Evolutionary conservation across 1,139 yeast genomes (phyloP).

Genomic region (Suhomyces choctaworum): DNA sequence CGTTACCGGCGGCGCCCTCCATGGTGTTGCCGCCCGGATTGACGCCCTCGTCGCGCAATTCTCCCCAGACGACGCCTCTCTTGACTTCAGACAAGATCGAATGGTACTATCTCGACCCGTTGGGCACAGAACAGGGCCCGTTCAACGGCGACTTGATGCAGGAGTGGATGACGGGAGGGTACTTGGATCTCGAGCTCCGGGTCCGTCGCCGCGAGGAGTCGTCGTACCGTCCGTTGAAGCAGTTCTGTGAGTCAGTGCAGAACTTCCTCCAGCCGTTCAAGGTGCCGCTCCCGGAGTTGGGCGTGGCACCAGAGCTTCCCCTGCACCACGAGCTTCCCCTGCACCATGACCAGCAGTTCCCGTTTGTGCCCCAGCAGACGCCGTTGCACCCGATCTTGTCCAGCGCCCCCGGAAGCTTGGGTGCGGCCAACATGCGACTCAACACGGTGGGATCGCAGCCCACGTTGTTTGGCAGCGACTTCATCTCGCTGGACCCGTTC

Average conservation of each 20-base stretch:
- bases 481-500: constrained; percentile 30
- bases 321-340: too few relatives aligned
- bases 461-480: constrained; percentile 30
- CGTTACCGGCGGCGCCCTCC: constrained; percentile 1
- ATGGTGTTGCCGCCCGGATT: constrained; percentile 24
- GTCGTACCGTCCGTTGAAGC: constrained; percentile 42
- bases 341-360: background rate
- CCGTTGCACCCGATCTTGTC: constrained; percentile 28
- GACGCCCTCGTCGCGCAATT: constrained; percentile 9
- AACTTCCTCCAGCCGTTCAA: constrained; percentile 61
- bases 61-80: constrained; percentile 15
- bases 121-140: constrained; percentile 78
- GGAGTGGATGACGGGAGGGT: constrained; percentile 68
- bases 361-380: constrained; percentile 15
- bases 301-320: constrained; percentile 2
- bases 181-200: constrained; percentile 55
- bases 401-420: constrained; percentile 23
- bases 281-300: constrained; percentile 41
- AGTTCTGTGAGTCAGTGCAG: constrained; percentile 47
- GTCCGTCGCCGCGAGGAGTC: constrained; percentile 56
- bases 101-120: constrained; percentile 76
- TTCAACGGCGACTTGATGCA: constrained; percentile 77
- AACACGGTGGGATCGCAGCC: constrained; percentile 21
- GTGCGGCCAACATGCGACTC: constrained; percentile 29
- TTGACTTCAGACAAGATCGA: constrained; percentile 43